Base-by-base conservation (phyloP, 1,284 basidiomycete genomes). In the Cryptococcus sp. region DNA sequence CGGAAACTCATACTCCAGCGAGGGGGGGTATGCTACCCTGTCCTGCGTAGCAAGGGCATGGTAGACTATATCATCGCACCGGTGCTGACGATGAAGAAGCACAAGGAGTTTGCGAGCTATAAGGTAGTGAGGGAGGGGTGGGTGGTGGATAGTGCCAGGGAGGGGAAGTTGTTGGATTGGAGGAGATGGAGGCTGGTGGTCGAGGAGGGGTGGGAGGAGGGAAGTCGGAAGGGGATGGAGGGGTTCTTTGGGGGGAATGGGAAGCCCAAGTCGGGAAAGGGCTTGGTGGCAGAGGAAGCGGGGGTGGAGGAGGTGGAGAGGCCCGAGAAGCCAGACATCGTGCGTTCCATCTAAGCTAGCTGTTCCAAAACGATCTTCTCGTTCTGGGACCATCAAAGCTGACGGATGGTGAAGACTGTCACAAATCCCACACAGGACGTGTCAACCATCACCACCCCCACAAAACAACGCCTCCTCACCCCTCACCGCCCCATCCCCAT, bases 111-210 rank as follows among this genome's bases (percentile, higher is more conserved):
- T 75, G 83, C 87, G 69, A 77, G 86, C 51, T 88, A 95, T 84
- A 94, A 91, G 69, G 87, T 97, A 12, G 91, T 89, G 33, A 80
- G 80, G 37, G 91, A 92, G 0, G 86, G 87, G 57, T 98, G 94
- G 92, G 81, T 98, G 8, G 78, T 87, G 11, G 84, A 92, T 33
- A 91, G 88, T 63, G 83, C 83, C 28, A 78, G 84, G 55, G 81
- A 81, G 8, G 85, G 85, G 0, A 74, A 77, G 9, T 79, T 94
- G n/a, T 59, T 76, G 18, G 75, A 78, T 57, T 78, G 76, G 76
- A 60, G 63, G 16, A 66, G 56, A 38, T 78, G 69, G 69, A 71
- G 73, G 33, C 56, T 77, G 50, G 56, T 67, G 51, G 58, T 64
- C 0, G 52, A 65, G 38, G 72, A 71, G 16, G 70, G 69, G 3